Evolutionary conservation across 129 eudicot species (phyloP), one percentile per base, ranked within the genome.

Genomic region (Escallonia rubra): DNA sequence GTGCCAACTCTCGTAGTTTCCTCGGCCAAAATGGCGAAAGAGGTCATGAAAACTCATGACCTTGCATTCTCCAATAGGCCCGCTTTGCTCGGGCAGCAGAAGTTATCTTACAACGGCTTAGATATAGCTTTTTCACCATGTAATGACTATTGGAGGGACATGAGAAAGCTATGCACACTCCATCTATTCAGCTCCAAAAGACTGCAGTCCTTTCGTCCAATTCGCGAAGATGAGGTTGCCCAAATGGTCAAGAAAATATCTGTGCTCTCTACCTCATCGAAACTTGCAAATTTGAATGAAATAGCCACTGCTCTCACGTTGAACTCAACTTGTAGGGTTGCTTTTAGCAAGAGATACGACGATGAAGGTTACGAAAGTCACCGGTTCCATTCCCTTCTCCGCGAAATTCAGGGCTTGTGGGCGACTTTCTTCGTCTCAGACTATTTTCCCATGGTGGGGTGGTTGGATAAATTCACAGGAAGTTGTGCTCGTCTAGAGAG

Each of bases 401-500:
- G 60, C 4, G 82, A 75, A 38, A 10, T 65, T 64, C 77, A 79
- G 51, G 64, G 10, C 4, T 50, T 75, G 68, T 11, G 75, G 67
- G 67, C 62, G 3, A 67, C 56, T 8, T 67, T 73, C 16, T 83
- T 66, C 23, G 53, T 75, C 15, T 67, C 79, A 23, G 82, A 79
- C 48, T 56, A 79, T 59, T 64, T 79, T 61, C 88, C 88, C 0
- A 41, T 41, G 0, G 38, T 68, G 34, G 84, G 84, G 0, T 79
- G 84, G 84, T 7, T 83, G 4, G 88, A 83, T 72, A 70, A 53
- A 64, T 39, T 83, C 40, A 66, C 46, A 0, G 88, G 88, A 14
- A 13, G 8, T 52, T 7, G 14, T 8, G 69, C 74, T 48, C 34
- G 71, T 54, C 79, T 79, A 10, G 84, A 83, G 42, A 72, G 65